These are phyloP conservation scores for Penicillium sp. DNA, from an alignment of 2,329 filamentous ascomycete species.

Conservation along the genomic window DNA sequence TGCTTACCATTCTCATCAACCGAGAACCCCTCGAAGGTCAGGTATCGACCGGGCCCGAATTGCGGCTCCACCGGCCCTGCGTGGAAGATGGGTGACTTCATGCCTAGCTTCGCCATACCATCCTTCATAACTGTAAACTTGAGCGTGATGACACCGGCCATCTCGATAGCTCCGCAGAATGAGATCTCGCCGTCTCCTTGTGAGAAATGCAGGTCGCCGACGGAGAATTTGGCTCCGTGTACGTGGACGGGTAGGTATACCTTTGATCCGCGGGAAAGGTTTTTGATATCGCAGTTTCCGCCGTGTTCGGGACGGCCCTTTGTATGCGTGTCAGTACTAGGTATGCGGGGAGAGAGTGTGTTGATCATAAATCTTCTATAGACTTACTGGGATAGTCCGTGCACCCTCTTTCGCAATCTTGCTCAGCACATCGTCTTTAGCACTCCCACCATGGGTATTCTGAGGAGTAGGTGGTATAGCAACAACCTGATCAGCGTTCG, in stretches of 20 bases:
- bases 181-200: slow-evolving; percentile 89
- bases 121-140: slow-evolving; percentile 85
- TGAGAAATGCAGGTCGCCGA: slow-evolving; percentile 83
- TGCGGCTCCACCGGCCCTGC: slow-evolving; percentile 85
- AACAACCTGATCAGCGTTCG: slow-evolving; percentile 65
- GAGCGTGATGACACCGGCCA: slow-evolving; percentile 86
- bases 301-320: slow-evolving; percentile 75
- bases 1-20: slow-evolving; percentile 87
- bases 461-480: slow-evolving; percentile 69
- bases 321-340: slow-evolving; percentile 48
- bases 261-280: slow-evolving; percentile 71
- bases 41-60: slow-evolving; percentile 74
- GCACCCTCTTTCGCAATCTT: slow-evolving; percentile 76
- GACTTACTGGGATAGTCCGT: slow-evolving; percentile 67
- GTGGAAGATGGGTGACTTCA: slow-evolving; percentile 81
- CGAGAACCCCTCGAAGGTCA: slow-evolving; percentile 86
- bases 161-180: slow-evolving; percentile 87
- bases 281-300: slow-evolving; percentile 90
- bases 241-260: slow-evolving; percentile 88
- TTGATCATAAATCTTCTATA: neutral
- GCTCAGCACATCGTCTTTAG: slow-evolving; percentile 55
- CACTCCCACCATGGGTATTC: slow-evolving; percentile 70
- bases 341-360: neutral
- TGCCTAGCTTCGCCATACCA: slow-evolving; percentile 67
- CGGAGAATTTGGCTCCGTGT: slow-evolving; percentile 79